Evolutionary conservation across 371 early-diverging fungal species (phyloP).

Genomic region (Caulochytrium protostelioides): DNA sequence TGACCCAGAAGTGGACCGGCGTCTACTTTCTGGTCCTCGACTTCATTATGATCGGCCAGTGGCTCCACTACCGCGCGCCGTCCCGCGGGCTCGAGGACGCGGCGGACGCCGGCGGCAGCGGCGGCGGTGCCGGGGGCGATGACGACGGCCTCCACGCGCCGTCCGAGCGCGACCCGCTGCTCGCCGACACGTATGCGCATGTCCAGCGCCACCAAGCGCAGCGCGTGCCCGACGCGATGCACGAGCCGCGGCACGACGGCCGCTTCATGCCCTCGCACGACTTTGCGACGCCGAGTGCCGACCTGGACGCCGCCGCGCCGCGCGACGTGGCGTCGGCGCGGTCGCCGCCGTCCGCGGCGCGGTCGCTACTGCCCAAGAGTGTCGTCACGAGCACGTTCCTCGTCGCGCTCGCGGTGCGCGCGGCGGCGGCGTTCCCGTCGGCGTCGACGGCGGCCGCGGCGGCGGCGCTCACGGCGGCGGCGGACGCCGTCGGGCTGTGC

Average conservation of each 20-base stretch:
- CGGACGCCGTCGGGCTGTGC: too few species aligned
- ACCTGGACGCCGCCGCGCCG: too few species aligned
- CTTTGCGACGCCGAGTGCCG: too few species aligned
- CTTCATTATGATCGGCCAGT: constrained; percentile 11
- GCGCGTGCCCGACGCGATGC: neutral
- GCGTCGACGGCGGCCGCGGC: too few species aligned
- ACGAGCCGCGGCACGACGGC: neutral
- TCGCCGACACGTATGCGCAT: neutral
- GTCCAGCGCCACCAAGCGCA: neutral
- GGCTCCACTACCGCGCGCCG: constrained; percentile 10
- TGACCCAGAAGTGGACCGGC: constrained; percentile 12
- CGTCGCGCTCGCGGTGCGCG: too few species aligned
- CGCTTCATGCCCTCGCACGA: too few species aligned
- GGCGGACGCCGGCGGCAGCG: too few species aligned
- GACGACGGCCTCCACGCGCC: neutral
- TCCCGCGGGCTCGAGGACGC: too few species aligned
- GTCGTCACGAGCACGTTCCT: too few species aligned
- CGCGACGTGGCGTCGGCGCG: neutral
- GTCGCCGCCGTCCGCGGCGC: neutral
- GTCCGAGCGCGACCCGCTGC: neutral
- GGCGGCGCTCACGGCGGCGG: too few species aligned
- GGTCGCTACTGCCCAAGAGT: neutral
- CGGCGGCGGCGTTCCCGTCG: too few species aligned
- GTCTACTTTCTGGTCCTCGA: constrained; percentile 13
- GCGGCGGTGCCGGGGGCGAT: too few species aligned